These are phyloP conservation scores for Kazachstania sp. DNA, from an alignment of 1,139 yeast genomes.

Conservation along the genomic window DNA sequence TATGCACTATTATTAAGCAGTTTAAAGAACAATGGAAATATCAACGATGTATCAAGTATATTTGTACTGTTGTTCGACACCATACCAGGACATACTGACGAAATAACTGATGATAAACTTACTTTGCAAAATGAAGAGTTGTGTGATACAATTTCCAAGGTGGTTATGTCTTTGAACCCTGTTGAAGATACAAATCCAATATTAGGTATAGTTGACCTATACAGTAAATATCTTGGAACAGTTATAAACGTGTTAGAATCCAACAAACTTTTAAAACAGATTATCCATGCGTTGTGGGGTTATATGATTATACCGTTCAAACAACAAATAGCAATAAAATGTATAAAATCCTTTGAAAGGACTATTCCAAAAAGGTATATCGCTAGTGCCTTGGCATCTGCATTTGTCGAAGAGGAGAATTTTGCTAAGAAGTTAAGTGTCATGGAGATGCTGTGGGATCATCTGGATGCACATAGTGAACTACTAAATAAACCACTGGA, in stretches of 20 bases:
- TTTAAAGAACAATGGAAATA: constrained; percentile 15
- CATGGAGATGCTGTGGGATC: constrained; percentile 53
- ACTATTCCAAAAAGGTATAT: constrained; percentile 35
- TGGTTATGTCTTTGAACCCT: not conserved
- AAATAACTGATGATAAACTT: constrained; percentile 8
- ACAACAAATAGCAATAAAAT: constrained; percentile 24
- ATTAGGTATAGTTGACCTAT: constrained; percentile 42
- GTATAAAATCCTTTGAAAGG: constrained; percentile 19
- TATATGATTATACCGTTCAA: constrained; percentile 34
- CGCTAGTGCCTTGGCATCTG: constrained; percentile 51
- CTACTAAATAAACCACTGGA: constrained; percentile 61
- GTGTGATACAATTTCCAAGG: constrained; percentile 13
- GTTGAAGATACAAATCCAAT: constrained; percentile 33
- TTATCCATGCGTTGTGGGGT: constrained; percentile 35
- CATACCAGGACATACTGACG: constrained; percentile 36
- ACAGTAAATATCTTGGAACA: constrained; percentile 29
- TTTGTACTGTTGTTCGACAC: constrained; percentile 39
- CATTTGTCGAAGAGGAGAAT: constrained; percentile 37
- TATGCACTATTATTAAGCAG: constrained; percentile 33
- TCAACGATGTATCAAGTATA: constrained; percentile 34
- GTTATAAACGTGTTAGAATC: constrained; percentile 18
- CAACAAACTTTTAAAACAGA: constrained; percentile 19
- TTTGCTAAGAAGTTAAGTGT: constrained; percentile 38
- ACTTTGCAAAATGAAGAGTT: constrained; percentile 32
- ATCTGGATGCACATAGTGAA: constrained; percentile 38